Percentiles rank a stretch among this genome's conserved stretches.
phyloP scores from a whole-genome alignment of 345 rosid species.

The Gossypium arboreum region DNA sequence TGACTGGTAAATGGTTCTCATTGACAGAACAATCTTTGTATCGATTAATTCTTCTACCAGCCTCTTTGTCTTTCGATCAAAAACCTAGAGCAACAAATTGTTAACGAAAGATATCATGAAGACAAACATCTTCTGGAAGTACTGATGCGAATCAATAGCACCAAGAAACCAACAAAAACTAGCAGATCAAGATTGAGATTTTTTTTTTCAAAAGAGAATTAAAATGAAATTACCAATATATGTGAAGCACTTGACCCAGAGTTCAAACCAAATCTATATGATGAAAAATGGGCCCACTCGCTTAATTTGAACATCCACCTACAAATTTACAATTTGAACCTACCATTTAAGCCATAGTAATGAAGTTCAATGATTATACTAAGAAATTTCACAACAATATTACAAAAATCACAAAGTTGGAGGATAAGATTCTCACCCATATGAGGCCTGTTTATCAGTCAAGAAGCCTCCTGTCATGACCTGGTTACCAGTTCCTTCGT shows the following conservation, averaged over 20 bases:
- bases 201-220: neutral
- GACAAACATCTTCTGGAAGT: neutral
- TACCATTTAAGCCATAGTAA: neutral
- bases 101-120: conserved; percentile 13
- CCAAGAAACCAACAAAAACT: neutral
- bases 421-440: conserved; percentile 53
- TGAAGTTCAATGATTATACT: conserved; percentile 1
- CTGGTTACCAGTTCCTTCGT: conserved; percentile 95
- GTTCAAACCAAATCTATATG: conserved; percentile 83
- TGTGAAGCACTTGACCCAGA: conserved; percentile 90
- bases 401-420: neutral
- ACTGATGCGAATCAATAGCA: neutral
- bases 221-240: conserved; percentile 59
- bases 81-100: conserved; percentile 51
- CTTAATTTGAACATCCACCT: conserved; percentile 96
- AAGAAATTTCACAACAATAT: neutral
- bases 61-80: conserved; percentile 76
- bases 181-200: neutral
- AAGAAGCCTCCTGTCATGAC: conserved; percentile 92
- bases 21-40: conserved; percentile 76
- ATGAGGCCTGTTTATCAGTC: conserved; percentile 90
- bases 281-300: conserved; percentile 89
- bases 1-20: conserved; percentile 95
- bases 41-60: conserved; percentile 90
- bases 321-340: conserved; percentile 10